Conservation (phyloP, 208 protist species). For the Crithidia expoeki region DNA sequence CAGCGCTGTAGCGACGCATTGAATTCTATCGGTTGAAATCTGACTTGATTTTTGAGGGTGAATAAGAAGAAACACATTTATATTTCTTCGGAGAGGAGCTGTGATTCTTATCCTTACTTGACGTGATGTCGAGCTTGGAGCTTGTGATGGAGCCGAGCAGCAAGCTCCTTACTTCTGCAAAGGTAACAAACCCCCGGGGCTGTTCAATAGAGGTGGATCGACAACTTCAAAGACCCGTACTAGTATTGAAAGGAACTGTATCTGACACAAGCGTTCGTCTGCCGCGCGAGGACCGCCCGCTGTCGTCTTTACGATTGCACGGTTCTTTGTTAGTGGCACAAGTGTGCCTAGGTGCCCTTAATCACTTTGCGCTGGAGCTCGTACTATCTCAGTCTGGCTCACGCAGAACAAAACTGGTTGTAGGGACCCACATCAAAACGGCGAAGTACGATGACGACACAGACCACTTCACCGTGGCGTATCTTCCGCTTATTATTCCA, state of each 20-base stretch:
- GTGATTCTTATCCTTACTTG: neutral
- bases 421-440: constrained; percentile 67
- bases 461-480: constrained; percentile 44
- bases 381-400: constrained; percentile 45
- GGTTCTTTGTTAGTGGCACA: constrained; percentile 64
- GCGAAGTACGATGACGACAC: constrained; percentile 37
- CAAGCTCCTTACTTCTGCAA: constrained; percentile 43
- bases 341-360: constrained; percentile 45
- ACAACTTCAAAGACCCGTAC: constrained; percentile 37
- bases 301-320: constrained; percentile 49
- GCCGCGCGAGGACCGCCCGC: constrained; percentile 62
- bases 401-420: constrained; percentile 61
- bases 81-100: too few species aligned
- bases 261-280: constrained; percentile 57
- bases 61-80: too few species aligned
- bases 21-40: too few species aligned
- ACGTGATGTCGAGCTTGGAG: constrained; percentile 18
- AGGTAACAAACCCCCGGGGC: constrained; percentile 54
- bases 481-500: constrained; percentile 78
- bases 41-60: too few species aligned
- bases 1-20: too few species aligned
- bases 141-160: constrained; percentile 39
- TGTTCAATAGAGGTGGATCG: constrained; percentile 70
- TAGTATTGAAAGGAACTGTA: constrained; percentile 60
- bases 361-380: constrained; percentile 77